phyloP scores from a whole-genome alignment of 306 rosid species.

The Cucurbita moschata region DNA sequence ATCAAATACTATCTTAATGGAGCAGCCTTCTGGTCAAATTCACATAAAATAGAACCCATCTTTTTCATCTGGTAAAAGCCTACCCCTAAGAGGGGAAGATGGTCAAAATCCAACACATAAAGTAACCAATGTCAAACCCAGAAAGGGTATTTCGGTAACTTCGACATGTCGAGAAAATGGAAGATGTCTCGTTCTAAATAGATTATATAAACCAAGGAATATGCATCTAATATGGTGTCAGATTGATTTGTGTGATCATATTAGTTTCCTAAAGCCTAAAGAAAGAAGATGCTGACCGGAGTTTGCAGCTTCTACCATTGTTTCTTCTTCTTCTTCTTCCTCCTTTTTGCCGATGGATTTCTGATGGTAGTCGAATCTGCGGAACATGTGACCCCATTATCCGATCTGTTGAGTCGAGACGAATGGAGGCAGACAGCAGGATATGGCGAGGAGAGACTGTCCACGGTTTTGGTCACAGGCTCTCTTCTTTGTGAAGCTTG shows the following conservation, averaged over 20 bases:
- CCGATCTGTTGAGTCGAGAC: constrained; percentile 36
- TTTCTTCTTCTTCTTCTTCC: constrained; percentile 7
- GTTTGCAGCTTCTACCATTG: neutral
- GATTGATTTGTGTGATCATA: neutral
- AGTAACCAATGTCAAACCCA: neutral
- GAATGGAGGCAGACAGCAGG: constrained; percentile 64
- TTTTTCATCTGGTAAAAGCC: neutral
- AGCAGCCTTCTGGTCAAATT: neutral
- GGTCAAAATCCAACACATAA: neutral
- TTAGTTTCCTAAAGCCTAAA: neutral
- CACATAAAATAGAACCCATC: neutral
- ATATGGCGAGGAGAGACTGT: constrained; percentile 82
- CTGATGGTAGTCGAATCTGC: neutral
- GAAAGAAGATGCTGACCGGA: neutral
- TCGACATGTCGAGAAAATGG: neutral
- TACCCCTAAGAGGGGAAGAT: neutral
- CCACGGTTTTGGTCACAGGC: constrained; percentile 79
- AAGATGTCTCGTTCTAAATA: neutral
- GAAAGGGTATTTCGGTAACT: neutral
- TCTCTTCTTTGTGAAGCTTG: constrained; percentile 51
- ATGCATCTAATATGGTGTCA: neutral
- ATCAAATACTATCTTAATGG: neutral
- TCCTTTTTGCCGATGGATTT: constrained; percentile 11
- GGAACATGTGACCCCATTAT: constrained; percentile 6
- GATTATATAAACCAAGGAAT: neutral